Conservation (phyloP, 331 rosid species). For the Quercus lobata region DNA sequence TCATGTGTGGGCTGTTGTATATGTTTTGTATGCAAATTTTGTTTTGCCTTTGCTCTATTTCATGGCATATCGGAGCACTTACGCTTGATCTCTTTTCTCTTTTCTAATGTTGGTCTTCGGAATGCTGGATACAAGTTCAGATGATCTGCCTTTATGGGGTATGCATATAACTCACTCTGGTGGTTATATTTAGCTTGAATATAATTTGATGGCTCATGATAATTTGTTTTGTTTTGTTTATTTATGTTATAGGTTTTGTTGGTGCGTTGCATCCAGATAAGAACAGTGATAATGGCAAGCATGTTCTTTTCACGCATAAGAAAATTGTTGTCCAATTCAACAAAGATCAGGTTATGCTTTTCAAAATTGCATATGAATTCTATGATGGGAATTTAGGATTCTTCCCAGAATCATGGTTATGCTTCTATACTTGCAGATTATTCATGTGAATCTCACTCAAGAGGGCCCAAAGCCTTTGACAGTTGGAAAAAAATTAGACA, state of each 20-base stretch:
- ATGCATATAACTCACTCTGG: conserved; percentile 33
- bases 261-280: conserved; percentile 83
- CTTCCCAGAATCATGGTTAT: conserved; percentile 18
- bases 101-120: conserved; percentile 33
- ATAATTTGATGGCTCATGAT: conserved; percentile 21
- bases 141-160: conserved; percentile 99
- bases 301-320: conserved; percentile 87
- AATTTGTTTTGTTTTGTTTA: conserved; percentile 17
- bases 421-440: conserved; percentile 54
- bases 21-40: background rate
- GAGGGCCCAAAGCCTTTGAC: conserved; percentile 76
- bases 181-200: conserved; percentile 11
- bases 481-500: conserved; percentile 60
- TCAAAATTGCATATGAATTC: conserved; percentile 17
- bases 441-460: conserved; percentile 91
- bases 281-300: conserved; percentile 76
- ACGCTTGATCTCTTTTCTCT: conserved; percentile 24
- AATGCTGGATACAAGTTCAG: conserved; percentile 53
- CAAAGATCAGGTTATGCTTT: conserved; percentile 74
- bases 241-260: conserved; percentile 63
- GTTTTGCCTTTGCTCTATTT: background rate
- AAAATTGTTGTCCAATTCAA: conserved; percentile 66
- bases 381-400: conserved; percentile 10
- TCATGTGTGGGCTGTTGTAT: background rate
- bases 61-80: conserved; percentile 15